phyloP scores from a whole-genome alignment of 768 basidiomycete genomes.

The Amanita exitialis region DNA sequence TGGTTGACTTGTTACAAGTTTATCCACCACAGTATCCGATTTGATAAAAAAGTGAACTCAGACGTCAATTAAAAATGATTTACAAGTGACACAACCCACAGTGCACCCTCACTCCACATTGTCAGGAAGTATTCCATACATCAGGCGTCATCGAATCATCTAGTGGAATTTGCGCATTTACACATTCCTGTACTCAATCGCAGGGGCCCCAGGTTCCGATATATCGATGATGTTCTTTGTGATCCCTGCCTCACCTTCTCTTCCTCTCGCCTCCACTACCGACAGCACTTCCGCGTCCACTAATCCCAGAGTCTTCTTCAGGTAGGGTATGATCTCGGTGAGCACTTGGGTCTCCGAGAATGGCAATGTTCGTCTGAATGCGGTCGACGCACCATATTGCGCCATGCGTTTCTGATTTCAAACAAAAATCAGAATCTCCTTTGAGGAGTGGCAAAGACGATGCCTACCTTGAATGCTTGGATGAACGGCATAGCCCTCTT shows the following conservation, averaged over 20 bases:
- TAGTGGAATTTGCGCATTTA: not conserved
- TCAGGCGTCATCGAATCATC: not conserved
- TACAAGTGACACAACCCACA: no score
- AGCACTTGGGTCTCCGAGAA: constrained; percentile 79
- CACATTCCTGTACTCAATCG: constrained; percentile 83
- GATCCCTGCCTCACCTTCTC: constrained; percentile 45
- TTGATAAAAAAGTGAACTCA: no score
- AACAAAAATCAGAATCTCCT: not conserved
- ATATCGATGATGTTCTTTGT: constrained; percentile 62
- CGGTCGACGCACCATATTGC: constrained; percentile 63
- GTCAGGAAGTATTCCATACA: no score
- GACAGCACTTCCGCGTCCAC: constrained; percentile 61
- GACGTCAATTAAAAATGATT: no score
- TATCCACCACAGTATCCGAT: no score
- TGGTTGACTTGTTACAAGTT: no score
- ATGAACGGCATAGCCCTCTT: constrained; percentile 95
- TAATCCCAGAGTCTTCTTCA: constrained; percentile 67
- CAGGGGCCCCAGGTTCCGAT: constrained; percentile 84
- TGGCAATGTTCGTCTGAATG: constrained; percentile 73
- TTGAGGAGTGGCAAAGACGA: not conserved
- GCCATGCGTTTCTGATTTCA: constrained; percentile 63
- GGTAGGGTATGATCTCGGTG: constrained; percentile 61
- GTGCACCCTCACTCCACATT: no score
- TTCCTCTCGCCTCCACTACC: constrained; percentile 53
- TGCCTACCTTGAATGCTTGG: constrained; percentile 78